Evolutionary conservation across 2,329 filamentous ascomycete species (phyloP), one percentile per base, ranked within the genome.

Genomic region (Orbilia brochopaga): DNA sequence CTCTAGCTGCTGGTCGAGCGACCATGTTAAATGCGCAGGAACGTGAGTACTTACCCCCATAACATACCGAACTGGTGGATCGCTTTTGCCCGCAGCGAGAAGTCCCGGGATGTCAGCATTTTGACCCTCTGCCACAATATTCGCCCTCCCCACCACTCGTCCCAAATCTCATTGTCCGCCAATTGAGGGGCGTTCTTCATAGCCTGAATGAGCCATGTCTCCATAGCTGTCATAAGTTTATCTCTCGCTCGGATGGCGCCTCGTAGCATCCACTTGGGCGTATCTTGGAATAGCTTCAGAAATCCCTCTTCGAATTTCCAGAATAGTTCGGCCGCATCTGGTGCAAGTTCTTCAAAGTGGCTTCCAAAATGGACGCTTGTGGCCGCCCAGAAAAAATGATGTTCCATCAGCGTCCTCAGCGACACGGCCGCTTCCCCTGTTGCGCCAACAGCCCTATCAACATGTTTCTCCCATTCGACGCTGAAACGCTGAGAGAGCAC

Each of bases 221-320:
- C 65, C 19, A 69, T 40, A n/a, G 6, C 11, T 37, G 6, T 8
- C 53, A 51, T 58, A 1, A 69, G 37, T 11, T 57, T 46, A 17
- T 62, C 58, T 37, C 65, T 55, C 8, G 65, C 65, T 15, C 46
- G 56, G 11, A 69, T 24, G 13, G 65, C 27, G 23, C 57, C 21
- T 0, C 13, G 23, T 19, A 69, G 17, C 65, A 69, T 58, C 65
- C 65, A 69, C 44, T 51, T 56, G 11, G 65, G 58, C n/a, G 44
- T 57, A 5, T 62, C 65, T 15, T 69, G 65, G 32, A 69, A 69
- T 5, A 69, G 58, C 48, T 69, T 69, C 1, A 69, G 23, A 21
- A 69, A 69, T 8, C 57, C 65, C 11, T 56, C 57, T 37, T 69
- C 65, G 42, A 69, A 69, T 11, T 62, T 8, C 57, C 57, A 69